Conservation (phyloP, 2,329 filamentous ascomycete species). For the Leptodontidium sp. region DNA sequence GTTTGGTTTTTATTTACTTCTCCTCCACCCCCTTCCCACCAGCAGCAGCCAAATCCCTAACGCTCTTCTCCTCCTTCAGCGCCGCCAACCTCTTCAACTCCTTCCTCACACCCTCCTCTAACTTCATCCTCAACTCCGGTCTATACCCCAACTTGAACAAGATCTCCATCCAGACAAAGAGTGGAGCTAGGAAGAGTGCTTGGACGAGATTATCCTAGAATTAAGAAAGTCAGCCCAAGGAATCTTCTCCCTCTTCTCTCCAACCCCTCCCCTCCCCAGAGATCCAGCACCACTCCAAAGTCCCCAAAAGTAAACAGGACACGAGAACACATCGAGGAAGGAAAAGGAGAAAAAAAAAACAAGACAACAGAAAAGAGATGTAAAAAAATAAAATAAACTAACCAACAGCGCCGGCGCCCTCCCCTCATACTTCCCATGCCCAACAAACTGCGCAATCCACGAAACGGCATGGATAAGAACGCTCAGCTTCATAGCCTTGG, state of each 20-base stretch:
- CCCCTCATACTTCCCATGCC: conserved; percentile 2
- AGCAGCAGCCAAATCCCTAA: background rate
- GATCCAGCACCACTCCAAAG: too few species aligned
- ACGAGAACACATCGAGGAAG: too few species aligned
- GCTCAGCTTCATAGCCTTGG: background rate
- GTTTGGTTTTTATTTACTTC: too few species aligned
- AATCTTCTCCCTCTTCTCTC: too few species aligned
- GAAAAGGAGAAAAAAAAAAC: background rate
- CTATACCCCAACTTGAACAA: conserved; percentile 10
- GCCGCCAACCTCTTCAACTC: conserved; percentile 1
- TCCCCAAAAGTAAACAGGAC: too few species aligned
- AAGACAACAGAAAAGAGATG: background rate
- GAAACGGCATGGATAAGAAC: background rate
- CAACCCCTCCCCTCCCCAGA: too few species aligned
- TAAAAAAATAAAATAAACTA: background rate
- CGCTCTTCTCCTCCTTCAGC: conserved; percentile 5
- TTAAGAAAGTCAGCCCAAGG: too few species aligned
- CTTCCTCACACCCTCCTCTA: background rate
- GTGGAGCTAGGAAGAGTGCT: conserved; percentile 1
- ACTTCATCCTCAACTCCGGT: conserved; percentile 5
- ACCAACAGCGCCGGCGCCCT: background rate
- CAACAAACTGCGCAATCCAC: conserved; percentile 7
- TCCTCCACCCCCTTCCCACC: background rate
- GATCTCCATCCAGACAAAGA: conserved; percentile 15
- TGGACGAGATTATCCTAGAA: background rate